phyloP scores from a whole-genome alignment of 1,284 basidiomycete species.

The Tilletia walkeri region DNA sequence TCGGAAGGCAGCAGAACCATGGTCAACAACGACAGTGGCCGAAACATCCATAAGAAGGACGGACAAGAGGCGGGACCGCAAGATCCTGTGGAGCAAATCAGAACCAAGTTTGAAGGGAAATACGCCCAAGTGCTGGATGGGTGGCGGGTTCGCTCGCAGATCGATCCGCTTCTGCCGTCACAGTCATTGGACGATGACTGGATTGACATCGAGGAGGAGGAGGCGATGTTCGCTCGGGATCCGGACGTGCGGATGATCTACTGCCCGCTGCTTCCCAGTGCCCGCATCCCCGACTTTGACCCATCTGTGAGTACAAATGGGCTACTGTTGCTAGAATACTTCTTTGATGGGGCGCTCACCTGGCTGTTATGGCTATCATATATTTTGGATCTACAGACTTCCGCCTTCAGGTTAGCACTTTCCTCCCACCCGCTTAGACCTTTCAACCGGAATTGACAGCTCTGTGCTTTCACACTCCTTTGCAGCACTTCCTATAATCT shows the following conservation, averaged over 20 bases:
- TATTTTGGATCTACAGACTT: slow-evolving; percentile 23
- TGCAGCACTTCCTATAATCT: slow-evolving; percentile 51
- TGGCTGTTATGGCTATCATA: background rate
- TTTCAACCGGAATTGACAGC: background rate
- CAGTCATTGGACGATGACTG: background rate
- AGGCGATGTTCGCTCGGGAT: slow-evolving; percentile 17
- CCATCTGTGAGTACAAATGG: slow-evolving; percentile 28
- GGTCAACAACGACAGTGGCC: background rate
- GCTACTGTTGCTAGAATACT: background rate
- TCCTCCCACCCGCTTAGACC: background rate
- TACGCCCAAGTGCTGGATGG: slow-evolving; percentile 33
- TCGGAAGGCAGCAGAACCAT: background rate
- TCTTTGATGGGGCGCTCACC: background rate
- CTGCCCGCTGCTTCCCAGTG: slow-evolving; percentile 46
- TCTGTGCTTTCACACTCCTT: background rate
- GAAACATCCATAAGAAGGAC: background rate
- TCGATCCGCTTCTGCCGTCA: background rate
- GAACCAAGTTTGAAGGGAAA: slow-evolving; percentile 26
- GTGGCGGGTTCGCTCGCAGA: slow-evolving; percentile 21
- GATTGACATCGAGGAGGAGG: slow-evolving; percentile 9
- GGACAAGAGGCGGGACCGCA: background rate
- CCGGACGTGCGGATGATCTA: slow-evolving; percentile 42
- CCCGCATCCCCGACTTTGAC: slow-evolving; percentile 39
- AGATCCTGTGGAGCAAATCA: slow-evolving; percentile 2
- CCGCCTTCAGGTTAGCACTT: slow-evolving; percentile 9